A percentile compares a stretch with the other conserved stretches of the same genome.
Evolutionary conservation across 2,329 filamentous ascomycete species (phyloP).

Genomic region (Cladobotryum protrusum): DNA sequence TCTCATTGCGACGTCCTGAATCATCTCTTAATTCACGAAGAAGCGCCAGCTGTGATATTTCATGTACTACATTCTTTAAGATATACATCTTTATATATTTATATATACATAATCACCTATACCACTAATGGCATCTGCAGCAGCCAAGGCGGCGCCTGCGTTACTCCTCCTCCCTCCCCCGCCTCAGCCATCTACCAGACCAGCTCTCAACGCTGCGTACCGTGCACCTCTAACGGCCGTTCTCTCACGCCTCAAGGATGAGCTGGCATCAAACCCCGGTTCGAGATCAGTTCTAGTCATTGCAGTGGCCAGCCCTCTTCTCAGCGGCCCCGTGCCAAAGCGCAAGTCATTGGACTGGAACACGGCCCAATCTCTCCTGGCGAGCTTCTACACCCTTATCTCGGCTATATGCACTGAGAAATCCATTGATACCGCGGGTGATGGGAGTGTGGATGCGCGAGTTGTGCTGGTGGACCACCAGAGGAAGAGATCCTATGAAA

Average conservation of each 20-base stretch:
- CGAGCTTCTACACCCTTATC: slow-evolving; percentile 71
- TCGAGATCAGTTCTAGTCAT: slow-evolving; percentile 38
- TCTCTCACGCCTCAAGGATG: slow-evolving; percentile 41
- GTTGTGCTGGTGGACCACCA: slow-evolving; percentile 66
- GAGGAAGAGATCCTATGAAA: slow-evolving; percentile 24
- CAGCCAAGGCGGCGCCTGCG: slow-evolving; percentile 29
- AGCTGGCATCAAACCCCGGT: slow-evolving; percentile 16
- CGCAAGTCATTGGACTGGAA: slow-evolving; percentile 52
- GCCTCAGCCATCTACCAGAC: slow-evolving; percentile 47
- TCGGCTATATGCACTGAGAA: slow-evolving; percentile 63
- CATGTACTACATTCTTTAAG: too few species aligned
- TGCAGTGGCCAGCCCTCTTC: slow-evolving; percentile 57
- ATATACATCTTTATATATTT: too few species aligned
- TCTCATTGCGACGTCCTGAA: too few species aligned
- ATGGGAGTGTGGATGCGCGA: slow-evolving; percentile 66
- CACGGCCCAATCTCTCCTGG: slow-evolving; percentile 66
- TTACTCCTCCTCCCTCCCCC: slow-evolving; percentile 60
- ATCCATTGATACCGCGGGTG: slow-evolving; percentile 27
- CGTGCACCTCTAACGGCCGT: slow-evolving; percentile 50
- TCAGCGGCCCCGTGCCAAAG: slow-evolving; percentile 42
- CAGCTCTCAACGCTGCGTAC: slow-evolving; percentile 53
- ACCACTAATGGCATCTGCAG: slow-evolving; percentile 4
- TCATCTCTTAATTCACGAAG: too few species aligned
- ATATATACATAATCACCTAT: too few species aligned
- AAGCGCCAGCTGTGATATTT: too few species aligned